Evolutionary conservation across 148 eudicot genomes (phyloP).

Genomic region (Beta vulgaris): DNA sequence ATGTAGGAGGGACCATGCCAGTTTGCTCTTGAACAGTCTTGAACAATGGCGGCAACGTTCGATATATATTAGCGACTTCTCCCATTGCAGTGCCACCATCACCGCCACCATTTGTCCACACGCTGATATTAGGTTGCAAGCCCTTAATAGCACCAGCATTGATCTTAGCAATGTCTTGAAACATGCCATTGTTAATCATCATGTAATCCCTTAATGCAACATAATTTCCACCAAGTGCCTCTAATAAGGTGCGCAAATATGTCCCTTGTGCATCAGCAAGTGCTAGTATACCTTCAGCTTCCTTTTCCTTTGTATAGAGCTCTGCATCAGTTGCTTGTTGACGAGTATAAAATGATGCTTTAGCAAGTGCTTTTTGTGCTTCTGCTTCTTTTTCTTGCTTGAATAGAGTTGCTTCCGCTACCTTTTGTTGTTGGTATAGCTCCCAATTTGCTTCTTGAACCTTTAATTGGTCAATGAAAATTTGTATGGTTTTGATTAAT

Average conservation of each 20-base stretch:
- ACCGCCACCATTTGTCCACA: constrained; percentile 46
- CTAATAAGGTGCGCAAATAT: constrained; percentile 39
- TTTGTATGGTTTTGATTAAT: no score
- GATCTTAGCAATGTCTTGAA: constrained; percentile 51
- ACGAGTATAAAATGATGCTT: constrained; percentile 37
- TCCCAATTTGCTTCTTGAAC: constrained; percentile 75
- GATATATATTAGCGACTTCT: constrained; percentile 45
- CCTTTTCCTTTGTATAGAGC: constrained; percentile 48
- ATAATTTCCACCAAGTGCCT: constrained; percentile 45
- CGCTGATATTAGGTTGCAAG: constrained; percentile 51
- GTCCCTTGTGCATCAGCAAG: constrained; percentile 51
- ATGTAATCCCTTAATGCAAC: constrained; percentile 49
- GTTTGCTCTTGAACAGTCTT: constrained; percentile 60
- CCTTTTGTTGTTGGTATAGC: constrained; percentile 53
- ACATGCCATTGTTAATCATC: constrained; percentile 56
- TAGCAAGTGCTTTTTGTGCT: constrained; percentile 39
- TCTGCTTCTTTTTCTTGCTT: constrained; percentile 38
- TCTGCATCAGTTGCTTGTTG: constrained; percentile 59
- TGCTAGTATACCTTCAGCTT: constrained; percentile 47
- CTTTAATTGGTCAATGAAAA: background rate
- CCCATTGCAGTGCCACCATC: constrained; percentile 34
- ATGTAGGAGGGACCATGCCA: constrained; percentile 56
- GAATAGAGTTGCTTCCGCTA: constrained; percentile 47
- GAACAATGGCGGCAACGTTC: constrained; percentile 55
- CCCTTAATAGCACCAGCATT: constrained; percentile 52